Base-by-base conservation (phyloP, 1,139 yeast species). In the Yamadazyma sp. region DNA sequence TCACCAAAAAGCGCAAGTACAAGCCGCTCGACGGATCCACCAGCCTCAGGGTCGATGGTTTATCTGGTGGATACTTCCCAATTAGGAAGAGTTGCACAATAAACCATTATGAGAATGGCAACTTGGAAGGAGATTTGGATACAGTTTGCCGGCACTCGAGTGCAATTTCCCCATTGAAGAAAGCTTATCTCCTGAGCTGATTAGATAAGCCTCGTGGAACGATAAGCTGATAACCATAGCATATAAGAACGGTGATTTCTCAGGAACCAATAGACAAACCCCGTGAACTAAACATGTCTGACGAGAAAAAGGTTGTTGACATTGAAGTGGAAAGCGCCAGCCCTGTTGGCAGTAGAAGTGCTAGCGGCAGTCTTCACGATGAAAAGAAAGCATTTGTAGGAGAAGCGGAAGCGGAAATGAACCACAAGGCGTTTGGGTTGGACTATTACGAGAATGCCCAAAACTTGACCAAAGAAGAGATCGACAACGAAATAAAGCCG, bases 391-490 rank as follows among this genome's bases (percentile, higher is more conserved):
- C 5, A 3, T 3, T 6, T 14, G 14, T 17, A 13, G n/a, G 7
- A 12, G 29, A 20, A 11, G 27, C 6, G 15, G 31, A 22, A 10
- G 42, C 32, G 27, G 34, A 42, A 28, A 30, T 42, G 11, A 13
- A 34, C 21, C 43, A 45, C 18, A 38, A 47, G 29, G 47, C 47
- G 11, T 35, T 55, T 1, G 70, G 69, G 6, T 48, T 63, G 17
- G 61, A 58, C 11, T 53, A 59, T 33, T 63, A 52, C 43, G 63
- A 59, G 34, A 48, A 59, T 32, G 61, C 67, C 3, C 61, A 61
- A 35, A 54, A 54, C 3, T 32, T 61, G 13, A 40, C 57, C n/a
- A 44, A 46, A 6, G 66, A 54, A 30, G 68, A 64, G 44, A 48
- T 57, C 21, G 55, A 50, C 6, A 46, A 43, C 3, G 54, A 47